Evolutionary conservation across 768 basidiomycete species (phyloP), one percentile per base, ranked within the genome.

Genomic region (Boletellus emodensis): DNA sequence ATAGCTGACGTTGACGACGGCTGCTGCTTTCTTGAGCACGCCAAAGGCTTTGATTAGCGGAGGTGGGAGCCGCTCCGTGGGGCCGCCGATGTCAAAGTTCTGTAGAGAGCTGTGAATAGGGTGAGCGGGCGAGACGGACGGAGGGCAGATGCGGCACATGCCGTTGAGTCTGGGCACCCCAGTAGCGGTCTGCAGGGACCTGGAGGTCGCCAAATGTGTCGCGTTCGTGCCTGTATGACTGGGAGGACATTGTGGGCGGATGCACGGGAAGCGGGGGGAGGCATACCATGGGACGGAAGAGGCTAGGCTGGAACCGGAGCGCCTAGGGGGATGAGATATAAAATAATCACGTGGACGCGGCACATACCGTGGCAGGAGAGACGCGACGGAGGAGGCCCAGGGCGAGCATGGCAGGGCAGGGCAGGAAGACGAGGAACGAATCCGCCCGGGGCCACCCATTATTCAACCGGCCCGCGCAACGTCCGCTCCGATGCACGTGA

Each of bases 91-190:
- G 66, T 99, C 94, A 60, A 99, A 99, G 71, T 99, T 99, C 70
- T 94, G 89, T 54, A 98, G 75, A 17, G 93, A 95, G 40, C 92
- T 91, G 26, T 2, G 32, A 15, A 43, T 7, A 8, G 45, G 43
- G 43, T 70, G 44, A 62, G 56, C 3, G n/a, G 26, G 39, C 15
- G 40, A 11, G 20, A 26, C 15, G 33, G 30, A 4, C 8, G 13
- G 7, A 3, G 24, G 5, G 24, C 7, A 8, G 22, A 6, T 34
- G n/a, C n/a, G 3, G 26, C 8, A 64, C 72, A 20, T 59, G 87
- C 90, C 96, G 80, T 66, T 98, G 95, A 13, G 96, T 99, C 71
- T 98, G 96, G 15, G 94, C 94, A 52, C 96, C 96, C 93, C 94
- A 99, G 72, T 98, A 97, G 51, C 86, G 82, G 52, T 89, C 84